These are phyloP conservation scores for Phaffomyces opuntiae DNA, from an alignment of 805 yeast genomes.

Conservation along the genomic window DNA sequence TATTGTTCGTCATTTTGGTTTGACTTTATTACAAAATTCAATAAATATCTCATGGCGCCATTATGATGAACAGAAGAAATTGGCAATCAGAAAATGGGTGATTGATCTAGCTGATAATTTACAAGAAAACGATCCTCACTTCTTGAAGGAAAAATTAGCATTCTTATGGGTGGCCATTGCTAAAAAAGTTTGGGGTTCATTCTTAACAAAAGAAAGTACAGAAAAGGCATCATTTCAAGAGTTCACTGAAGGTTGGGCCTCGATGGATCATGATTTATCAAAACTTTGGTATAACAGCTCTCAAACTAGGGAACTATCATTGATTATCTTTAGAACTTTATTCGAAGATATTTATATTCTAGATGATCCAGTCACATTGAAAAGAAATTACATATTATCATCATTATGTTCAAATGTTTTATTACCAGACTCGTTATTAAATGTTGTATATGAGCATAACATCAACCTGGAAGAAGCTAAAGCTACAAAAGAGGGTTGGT, in stretches of 20 bases:
- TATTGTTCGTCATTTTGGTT: constrained; percentile 85
- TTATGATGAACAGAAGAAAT: constrained; percentile 51
- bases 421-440: constrained; percentile 60
- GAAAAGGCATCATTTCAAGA: constrained; percentile 39
- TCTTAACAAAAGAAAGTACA: constrained; percentile 33
- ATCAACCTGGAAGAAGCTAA: constrained; percentile 59
- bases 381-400: constrained; percentile 66
- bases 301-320: constrained; percentile 65
- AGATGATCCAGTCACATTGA: constrained; percentile 86
- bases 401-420: constrained; percentile 81
- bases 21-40: constrained; percentile 70
- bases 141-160: constrained; percentile 82
- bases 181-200: constrained; percentile 85
- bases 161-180: constrained; percentile 88
- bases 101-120: constrained; percentile 65
- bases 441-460: constrained; percentile 57
- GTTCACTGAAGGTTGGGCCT: constrained; percentile 65
- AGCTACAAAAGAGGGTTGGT: constrained; percentile 79
- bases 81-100: constrained; percentile 78
- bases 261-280: constrained; percentile 76
- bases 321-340: constrained; percentile 73
- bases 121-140: constrained; percentile 71
- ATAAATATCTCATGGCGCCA: constrained; percentile 46
- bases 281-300: constrained; percentile 64
- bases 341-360: constrained; percentile 90